phyloP scores from a whole-genome alignment of 371 early-diverging fungal genomes.

The Capniomyces stellatus region DNA sequence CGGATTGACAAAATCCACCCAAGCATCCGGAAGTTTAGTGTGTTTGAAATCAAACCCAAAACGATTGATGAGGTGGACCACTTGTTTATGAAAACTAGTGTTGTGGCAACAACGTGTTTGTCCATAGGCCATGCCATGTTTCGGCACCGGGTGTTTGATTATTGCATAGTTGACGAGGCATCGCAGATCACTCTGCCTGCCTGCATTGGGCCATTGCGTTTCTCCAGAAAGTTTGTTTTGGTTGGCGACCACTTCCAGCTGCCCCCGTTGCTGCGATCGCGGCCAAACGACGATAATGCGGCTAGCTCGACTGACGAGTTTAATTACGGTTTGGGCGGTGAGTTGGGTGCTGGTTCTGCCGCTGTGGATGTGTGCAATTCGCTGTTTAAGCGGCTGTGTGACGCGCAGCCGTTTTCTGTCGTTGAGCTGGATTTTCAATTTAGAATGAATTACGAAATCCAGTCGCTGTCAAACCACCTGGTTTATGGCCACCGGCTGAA shows the following conservation, averaged over 20 bases:
- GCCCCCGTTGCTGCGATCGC: conserved; percentile 66
- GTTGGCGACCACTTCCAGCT: conserved; percentile 98
- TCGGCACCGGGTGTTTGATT: conserved; percentile 70
- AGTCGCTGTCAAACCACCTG: conserved; percentile 69
- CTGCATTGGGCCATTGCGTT: conserved; percentile 80
- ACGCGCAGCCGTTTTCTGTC: conserved; percentile 63
- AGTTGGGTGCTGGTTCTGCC: conserved; percentile 15
- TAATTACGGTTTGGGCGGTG: conserved; percentile 4
- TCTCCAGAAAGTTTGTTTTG: conserved; percentile 70
- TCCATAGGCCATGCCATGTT: conserved; percentile 58
- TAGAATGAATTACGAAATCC: conserved; percentile 90
- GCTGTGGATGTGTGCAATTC: no score
- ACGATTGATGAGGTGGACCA: conserved; percentile 26
- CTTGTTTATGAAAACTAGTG: conserved; percentile 30
- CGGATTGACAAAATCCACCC: conserved; percentile 46
- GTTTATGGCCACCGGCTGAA: conserved; percentile 63
- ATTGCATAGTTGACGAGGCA: conserved; percentile 97
- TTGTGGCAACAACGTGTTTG: conserved; percentile 81
- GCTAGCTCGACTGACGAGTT: background rate
- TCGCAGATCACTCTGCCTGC: conserved; percentile 92
- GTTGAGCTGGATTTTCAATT: conserved; percentile 78
- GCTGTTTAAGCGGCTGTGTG: conserved; percentile 60
- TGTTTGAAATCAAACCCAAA: conserved; percentile 20
- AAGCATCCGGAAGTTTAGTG: conserved; percentile 31
- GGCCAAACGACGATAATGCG: background rate